These are phyloP conservation scores for Laetiporus sulphureus DNA, from an alignment of 1,284 basidiomycete species.

Conservation along the genomic window DNA sequence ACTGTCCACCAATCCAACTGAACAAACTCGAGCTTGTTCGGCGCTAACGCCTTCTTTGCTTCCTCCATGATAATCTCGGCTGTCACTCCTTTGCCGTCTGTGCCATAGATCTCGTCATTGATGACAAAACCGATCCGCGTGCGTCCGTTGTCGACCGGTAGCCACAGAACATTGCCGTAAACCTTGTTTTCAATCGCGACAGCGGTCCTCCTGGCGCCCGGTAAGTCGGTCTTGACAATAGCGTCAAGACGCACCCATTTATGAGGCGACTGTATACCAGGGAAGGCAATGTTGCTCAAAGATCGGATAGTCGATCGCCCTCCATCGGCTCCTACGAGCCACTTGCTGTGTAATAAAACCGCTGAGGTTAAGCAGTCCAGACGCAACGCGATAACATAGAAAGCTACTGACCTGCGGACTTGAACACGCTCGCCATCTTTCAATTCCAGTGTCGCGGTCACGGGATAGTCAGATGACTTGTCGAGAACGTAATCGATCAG, in stretches of 20 bases:
- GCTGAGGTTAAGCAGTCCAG: too few species aligned
- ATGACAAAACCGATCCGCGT: conserved; percentile 8
- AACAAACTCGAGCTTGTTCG: conserved; percentile 4
- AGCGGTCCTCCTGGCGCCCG: neutral
- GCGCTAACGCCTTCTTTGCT: conserved; percentile 6
- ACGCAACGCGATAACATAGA: too few species aligned
- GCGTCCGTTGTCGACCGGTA: conserved; percentile 5
- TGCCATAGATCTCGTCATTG: neutral
- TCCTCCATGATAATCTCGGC: conserved; percentile 7
- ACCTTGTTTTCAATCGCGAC: conserved; percentile 4
- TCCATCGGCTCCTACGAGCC: conserved; percentile 6
- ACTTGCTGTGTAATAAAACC: neutral
- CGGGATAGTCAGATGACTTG: neutral
- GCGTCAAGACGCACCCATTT: conserved; percentile 7
- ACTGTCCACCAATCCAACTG: conserved; percentile 8
- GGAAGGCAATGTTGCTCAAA: neutral
- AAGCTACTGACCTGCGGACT: conserved; percentile 1
- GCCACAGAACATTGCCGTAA: conserved; percentile 7
- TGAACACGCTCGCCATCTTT: neutral
- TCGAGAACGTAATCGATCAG: conserved; percentile 5
- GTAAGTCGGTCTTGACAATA: conserved; percentile 4
- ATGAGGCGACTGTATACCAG: neutral
- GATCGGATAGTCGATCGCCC: conserved; percentile 3
- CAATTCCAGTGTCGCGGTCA: neutral
- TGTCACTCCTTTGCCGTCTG: conserved; percentile 1